Base-by-base conservation (phyloP, 169 alveolate species). In the Eimeria nieschulzi region DNA sequence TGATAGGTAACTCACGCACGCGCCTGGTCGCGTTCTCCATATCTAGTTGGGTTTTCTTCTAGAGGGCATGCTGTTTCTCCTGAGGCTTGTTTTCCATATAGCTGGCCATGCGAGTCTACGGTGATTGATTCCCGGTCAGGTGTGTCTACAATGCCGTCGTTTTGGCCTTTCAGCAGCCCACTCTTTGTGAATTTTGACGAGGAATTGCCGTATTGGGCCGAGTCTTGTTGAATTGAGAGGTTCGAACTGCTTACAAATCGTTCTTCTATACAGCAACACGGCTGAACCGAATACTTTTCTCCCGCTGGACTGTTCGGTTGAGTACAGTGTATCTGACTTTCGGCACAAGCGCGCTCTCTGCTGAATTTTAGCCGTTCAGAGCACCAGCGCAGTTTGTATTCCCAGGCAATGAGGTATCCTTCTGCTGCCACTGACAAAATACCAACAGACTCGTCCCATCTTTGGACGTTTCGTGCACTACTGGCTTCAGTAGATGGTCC, bases 1-100 rank as follows among this genome's bases (percentile, higher is more conserved):
- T 19, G 55, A 15, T 59, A 25, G 73, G 75, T 80, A 54, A 80
- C 87, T 80, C 75, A 80, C 87, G 87, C 87, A 80, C 87, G 87
- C 87, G 55, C 75, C 87, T 80, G 87, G 72, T 26, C 61, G 23
- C 6, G 46, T 25, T 56, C 61, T 71, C 26, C 75, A 80, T 64
- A 25, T 23, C 75, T 51, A 56, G 75, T 17, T 33, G 87, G 39
- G 56, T 15, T 23, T 13, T 17, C 87, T 61, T 25, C 19, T 26
- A 64, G 55, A 25, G 26, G 72, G 56, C 76, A 59, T 26, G 75
- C 53, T 80, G 75, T 17, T 15, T 39, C 15, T 7, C 85, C 85
- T 25, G 68, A 13, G 8, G 23, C 68, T 54, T 54, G 85, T 46
- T 7, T 26, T 1, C 55, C 85, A 33, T 33, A 33, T 33, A 33